Evolutionary conservation across 148 eudicot species (phyloP).

Genomic region (Amaranthus palmeri): DNA sequence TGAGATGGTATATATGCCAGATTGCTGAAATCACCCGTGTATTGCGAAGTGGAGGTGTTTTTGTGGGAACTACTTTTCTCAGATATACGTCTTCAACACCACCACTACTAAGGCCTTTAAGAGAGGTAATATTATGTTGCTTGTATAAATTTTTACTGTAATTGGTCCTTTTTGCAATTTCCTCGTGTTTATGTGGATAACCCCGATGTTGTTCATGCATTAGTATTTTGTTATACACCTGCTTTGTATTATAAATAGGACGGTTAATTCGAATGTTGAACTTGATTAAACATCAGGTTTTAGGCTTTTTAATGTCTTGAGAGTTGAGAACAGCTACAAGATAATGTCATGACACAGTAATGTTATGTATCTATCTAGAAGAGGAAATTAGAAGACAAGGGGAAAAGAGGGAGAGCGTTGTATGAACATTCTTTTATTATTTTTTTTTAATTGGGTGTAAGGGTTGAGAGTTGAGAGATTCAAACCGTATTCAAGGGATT

Average conservation of each 20-base stretch:
- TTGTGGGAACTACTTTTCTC: slow-evolving; percentile 91
- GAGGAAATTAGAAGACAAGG: too few species aligned
- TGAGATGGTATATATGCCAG: slow-evolving; percentile 29
- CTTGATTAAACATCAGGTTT: too few species aligned
- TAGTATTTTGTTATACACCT: neutral
- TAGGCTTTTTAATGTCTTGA: too few species aligned
- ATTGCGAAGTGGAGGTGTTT: slow-evolving; percentile 83
- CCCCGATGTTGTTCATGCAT: neutral
- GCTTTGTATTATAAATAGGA: neutral
- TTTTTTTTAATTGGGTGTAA: too few species aligned
- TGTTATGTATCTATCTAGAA: too few species aligned
- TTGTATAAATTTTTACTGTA: neutral
- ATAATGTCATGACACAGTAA: too few species aligned
- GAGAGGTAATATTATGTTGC: slow-evolving; percentile 47
- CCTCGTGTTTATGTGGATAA: neutral
- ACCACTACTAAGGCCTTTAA: slow-evolving; percentile 51
- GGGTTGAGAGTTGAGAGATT: too few species aligned
- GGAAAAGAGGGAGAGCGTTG: too few species aligned
- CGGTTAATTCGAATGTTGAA: neutral
- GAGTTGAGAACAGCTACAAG: too few species aligned
- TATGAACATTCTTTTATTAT: too few species aligned
- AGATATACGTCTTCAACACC: slow-evolving; percentile 71
- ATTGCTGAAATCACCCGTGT: slow-evolving; percentile 89
- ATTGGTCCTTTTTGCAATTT: neutral
- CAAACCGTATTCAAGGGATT: too few species aligned